These are phyloP conservation scores for Zoysia matrella DNA, from an alignment of 202 grass and related monocot genomes.

Conservation along the genomic window DNA sequence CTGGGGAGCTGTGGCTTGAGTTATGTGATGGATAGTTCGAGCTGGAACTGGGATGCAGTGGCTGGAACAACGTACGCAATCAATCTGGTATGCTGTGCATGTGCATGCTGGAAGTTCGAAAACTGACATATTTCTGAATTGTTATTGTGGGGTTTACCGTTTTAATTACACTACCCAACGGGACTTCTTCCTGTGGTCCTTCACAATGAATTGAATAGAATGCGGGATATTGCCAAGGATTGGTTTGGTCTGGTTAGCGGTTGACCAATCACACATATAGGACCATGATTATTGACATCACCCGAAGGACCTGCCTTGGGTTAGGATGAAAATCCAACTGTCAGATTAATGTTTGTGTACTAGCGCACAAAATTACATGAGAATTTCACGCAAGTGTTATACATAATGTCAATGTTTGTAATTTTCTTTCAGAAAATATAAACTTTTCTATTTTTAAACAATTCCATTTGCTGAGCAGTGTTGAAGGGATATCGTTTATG, in stretches of 20 bases:
- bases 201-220: constrained; percentile 6
- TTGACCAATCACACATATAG: not conserved
- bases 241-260: not conserved
- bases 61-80: not conserved
- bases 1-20: not conserved
- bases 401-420: no score
- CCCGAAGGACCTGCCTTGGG: not conserved
- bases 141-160: not conserved
- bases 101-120: constrained; percentile 5
- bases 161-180: not conserved
- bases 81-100: not conserved
- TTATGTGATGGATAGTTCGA: not conserved
- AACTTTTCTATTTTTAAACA: no score
- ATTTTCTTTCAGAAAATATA: no score
- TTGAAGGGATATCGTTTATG: not conserved
- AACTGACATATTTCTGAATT: constrained; percentile 9
- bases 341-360: no score
- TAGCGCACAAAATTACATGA: no score
- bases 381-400: no score
- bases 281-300: not conserved
- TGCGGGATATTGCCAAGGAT: not conserved
- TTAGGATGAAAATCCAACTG: not conserved
- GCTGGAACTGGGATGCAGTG: not conserved
- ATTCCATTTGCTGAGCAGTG: not conserved
- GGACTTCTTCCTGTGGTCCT: not conserved